phyloP scores from a whole-genome alignment of 1,284 basidiomycete genomes.

The Ustilago hordei region DNA sequence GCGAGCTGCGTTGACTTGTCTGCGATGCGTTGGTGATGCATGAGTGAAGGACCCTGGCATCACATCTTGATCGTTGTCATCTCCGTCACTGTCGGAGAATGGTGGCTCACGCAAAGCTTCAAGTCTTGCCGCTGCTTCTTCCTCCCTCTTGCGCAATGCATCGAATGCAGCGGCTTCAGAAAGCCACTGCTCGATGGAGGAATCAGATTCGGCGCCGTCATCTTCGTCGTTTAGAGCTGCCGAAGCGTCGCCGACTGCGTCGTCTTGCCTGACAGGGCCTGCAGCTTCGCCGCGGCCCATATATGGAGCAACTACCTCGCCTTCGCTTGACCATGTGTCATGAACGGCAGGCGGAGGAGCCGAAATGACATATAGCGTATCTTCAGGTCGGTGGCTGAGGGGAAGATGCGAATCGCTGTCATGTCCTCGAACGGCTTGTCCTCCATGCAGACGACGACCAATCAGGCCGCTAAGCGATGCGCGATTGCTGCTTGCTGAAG shows the following conservation, averaged over 20 bases:
- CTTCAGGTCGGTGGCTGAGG: slow-evolving; percentile 41
- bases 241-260: slow-evolving; percentile 7
- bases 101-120: slow-evolving; percentile 24
- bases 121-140: slow-evolving; percentile 38
- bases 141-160: slow-evolving; percentile 44
- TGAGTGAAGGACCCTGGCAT: slow-evolving; percentile 38
- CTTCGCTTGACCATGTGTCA: slow-evolving; percentile 16
- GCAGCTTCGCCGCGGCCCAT: not conserved
- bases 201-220: slow-evolving; percentile 44
- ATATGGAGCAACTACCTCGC: slow-evolving; percentile 12
- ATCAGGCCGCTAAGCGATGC: slow-evolving; percentile 1
- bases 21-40: not conserved
- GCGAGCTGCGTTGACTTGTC: not conserved
- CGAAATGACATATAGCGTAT: slow-evolving; percentile 44
- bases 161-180: slow-evolving; percentile 53
- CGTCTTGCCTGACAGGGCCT: not conserved
- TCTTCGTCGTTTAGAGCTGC: slow-evolving; percentile 20
- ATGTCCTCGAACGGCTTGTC: slow-evolving; percentile 15
- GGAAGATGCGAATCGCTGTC: slow-evolving; percentile 41
- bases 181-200: slow-evolving; percentile 51
- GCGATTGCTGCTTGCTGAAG: slow-evolving; percentile 2
- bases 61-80: slow-evolving; percentile 21
- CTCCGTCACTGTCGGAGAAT: slow-evolving; percentile 27
- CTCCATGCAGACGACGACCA: slow-evolving; percentile 15
- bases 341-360: slow-evolving; percentile 29